Evolutionary conservation across 2,329 filamentous ascomycete genomes (phyloP).

Genomic region (Fusarium sp.): DNA sequence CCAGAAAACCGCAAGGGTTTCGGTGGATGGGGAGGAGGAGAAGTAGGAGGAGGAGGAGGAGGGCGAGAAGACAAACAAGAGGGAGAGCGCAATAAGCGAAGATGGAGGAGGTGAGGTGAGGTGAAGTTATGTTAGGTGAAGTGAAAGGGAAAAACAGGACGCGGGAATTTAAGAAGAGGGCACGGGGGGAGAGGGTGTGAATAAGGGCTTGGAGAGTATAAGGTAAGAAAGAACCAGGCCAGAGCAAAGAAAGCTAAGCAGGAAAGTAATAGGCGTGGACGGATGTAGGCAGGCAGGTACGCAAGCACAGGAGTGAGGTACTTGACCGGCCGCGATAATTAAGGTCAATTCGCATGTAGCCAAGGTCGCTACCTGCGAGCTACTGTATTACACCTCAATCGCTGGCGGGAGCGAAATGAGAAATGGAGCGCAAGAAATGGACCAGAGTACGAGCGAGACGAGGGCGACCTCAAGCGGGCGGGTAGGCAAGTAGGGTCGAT

Average conservation of each 20-base stretch:
- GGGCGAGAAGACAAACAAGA: background rate
- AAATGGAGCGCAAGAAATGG: conserved; percentile 24
- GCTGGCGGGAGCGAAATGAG: conserved; percentile 14
- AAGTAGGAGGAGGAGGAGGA: background rate
- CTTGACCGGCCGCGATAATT: conserved; percentile 9
- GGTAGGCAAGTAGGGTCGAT: conserved; percentile 3
- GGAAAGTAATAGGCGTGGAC: conserved; percentile 8
- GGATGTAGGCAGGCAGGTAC: background rate
- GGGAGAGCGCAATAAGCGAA: background rate
- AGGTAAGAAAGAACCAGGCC: conserved; percentile 7
- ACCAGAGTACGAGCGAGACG: background rate
- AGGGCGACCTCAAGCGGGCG: conserved; percentile 11
- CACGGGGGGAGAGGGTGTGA: conserved; percentile 36
- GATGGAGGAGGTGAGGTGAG: conserved; percentile 23
- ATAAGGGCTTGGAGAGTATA: conserved; percentile 39
- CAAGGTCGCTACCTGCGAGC: conserved; percentile 3
- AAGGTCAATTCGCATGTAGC: conserved; percentile 15
- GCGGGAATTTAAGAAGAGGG: conserved; percentile 43
- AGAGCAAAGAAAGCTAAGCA: conserved; percentile 9
- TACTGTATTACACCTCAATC: conserved; percentile 1
- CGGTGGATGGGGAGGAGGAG: background rate
- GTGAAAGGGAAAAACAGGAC: conserved; percentile 29
- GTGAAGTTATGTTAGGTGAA: conserved; percentile 31
- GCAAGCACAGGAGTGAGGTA: conserved; percentile 20
- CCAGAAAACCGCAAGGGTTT: conserved; percentile 25